Evolutionary conservation across 2,329 filamentous ascomycete species (phyloP).

Genomic region (Pezicula neosporulosa): DNA sequence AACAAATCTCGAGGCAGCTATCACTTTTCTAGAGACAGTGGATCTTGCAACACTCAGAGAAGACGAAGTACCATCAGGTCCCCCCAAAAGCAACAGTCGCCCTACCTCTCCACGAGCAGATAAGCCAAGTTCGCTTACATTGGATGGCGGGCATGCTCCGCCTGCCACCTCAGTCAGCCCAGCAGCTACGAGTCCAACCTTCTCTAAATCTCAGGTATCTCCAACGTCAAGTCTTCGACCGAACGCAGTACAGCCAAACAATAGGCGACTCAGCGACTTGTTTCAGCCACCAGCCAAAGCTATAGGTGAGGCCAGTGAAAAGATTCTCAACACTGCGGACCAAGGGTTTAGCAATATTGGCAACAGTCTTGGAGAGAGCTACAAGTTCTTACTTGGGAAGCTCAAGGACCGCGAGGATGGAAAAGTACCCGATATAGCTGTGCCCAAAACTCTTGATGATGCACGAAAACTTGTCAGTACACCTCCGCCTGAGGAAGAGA

Average conservation of each 20-base stretch:
- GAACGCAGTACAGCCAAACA: slow-evolving; percentile 45
- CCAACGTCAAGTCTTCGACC: slow-evolving; percentile 27
- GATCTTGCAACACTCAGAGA: slow-evolving; percentile 84
- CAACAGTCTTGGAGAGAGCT: slow-evolving; percentile 84
- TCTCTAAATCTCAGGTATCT: slow-evolving; percentile 26
- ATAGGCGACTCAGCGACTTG: slow-evolving; percentile 77
- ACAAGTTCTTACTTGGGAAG: slow-evolving; percentile 88
- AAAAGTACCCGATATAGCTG: slow-evolving; percentile 46
- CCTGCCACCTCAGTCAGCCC: slow-evolving; percentile 18
- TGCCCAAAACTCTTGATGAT: slow-evolving; percentile 91
- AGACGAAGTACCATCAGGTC: slow-evolving; percentile 71
- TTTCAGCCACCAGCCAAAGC: slow-evolving; percentile 82
- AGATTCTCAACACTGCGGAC: slow-evolving; percentile 83
- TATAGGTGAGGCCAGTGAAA: slow-evolving; percentile 78
- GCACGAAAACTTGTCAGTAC: slow-evolving; percentile 84
- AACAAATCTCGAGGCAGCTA: slow-evolving; percentile 91
- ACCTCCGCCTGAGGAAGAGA: slow-evolving; percentile 44
- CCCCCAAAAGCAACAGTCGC: slow-evolving; percentile 50
- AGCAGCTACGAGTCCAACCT: slow-evolving; percentile 26
- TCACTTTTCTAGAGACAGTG: slow-evolving; percentile 92
- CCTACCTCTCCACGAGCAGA: slow-evolving; percentile 42
- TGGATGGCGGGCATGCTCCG: slow-evolving; percentile 20
- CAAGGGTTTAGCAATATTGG: slow-evolving; percentile 91
- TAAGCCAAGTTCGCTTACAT: slow-evolving; percentile 21
- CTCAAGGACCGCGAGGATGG: slow-evolving; percentile 67